Evolutionary conservation across 2,329 filamentous ascomycete species (phyloP).

Genomic region (Colletotrichum orchidophilum): DNA sequence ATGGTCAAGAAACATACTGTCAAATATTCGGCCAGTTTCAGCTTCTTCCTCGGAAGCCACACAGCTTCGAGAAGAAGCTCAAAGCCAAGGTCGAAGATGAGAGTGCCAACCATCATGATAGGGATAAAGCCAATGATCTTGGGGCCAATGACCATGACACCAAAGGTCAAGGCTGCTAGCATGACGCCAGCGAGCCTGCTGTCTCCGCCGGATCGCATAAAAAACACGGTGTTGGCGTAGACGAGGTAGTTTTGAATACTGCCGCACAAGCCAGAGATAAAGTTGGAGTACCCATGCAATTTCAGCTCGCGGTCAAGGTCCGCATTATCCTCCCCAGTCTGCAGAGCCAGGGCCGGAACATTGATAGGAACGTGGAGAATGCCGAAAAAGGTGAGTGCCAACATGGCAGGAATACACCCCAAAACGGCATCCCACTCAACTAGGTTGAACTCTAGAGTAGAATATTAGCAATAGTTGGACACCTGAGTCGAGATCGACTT

Average conservation of each 20-base stretch:
- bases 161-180: constrained; percentile 81
- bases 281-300: constrained; percentile 92
- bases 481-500: constrained; percentile 47
- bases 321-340: constrained; percentile 90
- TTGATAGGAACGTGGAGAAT: constrained; percentile 98
- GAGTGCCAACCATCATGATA: constrained; percentile 93
- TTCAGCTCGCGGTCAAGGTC: constrained; percentile 91
- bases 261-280: constrained; percentile 83
- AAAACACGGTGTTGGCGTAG: constrained; percentile 97
- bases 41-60: constrained; percentile 86
- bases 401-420: constrained; percentile 92
- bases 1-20: constrained; percentile 66
- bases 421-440: constrained; percentile 85
- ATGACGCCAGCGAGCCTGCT: constrained; percentile 86
- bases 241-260: constrained; percentile 98
- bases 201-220: constrained; percentile 91
- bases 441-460: constrained; percentile 73
- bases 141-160: constrained; percentile 86
- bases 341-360: constrained; percentile 90
- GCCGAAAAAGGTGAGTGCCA: constrained; percentile 96
- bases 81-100: constrained; percentile 95
- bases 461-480: constrained; percentile 36
- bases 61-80: constrained; percentile 90
- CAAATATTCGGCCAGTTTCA: constrained; percentile 87
- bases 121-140: constrained; percentile 93